Evolutionary conservation across 192 early-diverging fungal species (phyloP), one percentile per base, ranked within the genome.

Genomic region (Jimgerdemannia lactiflua): DNA sequence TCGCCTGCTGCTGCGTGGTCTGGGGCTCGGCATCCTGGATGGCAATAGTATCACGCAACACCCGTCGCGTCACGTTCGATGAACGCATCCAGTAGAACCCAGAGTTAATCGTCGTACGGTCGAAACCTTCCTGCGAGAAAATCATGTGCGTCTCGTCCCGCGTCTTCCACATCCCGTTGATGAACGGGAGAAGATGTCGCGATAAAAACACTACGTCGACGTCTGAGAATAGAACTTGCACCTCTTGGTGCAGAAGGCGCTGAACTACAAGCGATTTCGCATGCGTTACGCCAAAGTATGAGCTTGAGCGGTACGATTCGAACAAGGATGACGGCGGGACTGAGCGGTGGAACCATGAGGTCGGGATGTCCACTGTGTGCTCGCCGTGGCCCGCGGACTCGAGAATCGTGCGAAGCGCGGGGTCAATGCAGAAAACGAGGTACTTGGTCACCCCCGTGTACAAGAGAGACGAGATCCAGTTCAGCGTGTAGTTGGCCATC

Each of bases 401-500:
- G 75, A 83, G 70, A 18, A 44, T 68, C 11, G 77, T 78, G 1
- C 76, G 75, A 77, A 83, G 68, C 8, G 40, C 75, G 4, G 79
- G 39, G 71, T 83, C 81, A 72, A 79, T 79, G 20, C 78, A 77
- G 72, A 83, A 83, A 0, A 83, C 81, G 18, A 83, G 42, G 66
- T 71, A 83, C 44, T 78, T 59, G 39, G 71, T 70, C 18, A 74
- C 42, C 39, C 71, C 70, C 17, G 72, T 71, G 17, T 65, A 70
- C 14, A 10, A 73, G 4, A 83, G 59, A 4, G 81, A 83, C 20
- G 74, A 75, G 39, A 83, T 83, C 81, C 81, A 83, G 71, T 83
- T 83, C 43, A 83, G 66, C 18, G 81, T 83, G 72, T 83, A 83
- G 70, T 83, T 76, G 17, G 64, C 75, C 81, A 83, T 83, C 20